A percentile compares a stretch with the other conserved stretches of the same genome.
These are phyloP conservation scores for Populus davidiana DNA, from an alignment of 345 rosid species.

Conservation along the genomic window DNA sequence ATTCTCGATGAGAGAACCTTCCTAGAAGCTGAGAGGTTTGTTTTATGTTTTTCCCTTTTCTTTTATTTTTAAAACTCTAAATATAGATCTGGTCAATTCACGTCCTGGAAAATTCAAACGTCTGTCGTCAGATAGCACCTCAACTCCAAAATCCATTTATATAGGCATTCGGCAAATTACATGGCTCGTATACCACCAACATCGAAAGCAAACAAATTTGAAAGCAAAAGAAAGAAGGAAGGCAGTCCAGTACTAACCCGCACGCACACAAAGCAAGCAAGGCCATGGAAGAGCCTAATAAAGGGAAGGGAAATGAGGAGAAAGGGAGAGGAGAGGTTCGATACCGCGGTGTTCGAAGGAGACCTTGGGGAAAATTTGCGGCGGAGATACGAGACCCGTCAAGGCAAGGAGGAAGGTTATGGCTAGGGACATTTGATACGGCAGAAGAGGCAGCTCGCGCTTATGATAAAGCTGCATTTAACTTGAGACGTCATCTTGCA, in stretches of 20 bases:
- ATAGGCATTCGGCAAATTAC: background rate
- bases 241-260: no score
- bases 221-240: background rate
- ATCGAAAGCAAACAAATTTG: background rate
- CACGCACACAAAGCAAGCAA: slow-evolving; percentile 16
- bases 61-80: background rate
- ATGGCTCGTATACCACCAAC: background rate
- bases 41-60: background rate
- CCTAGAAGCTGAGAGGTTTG: slow-evolving; percentile 5
- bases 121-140: background rate
- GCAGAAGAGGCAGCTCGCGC: slow-evolving; percentile 90
- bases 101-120: background rate
- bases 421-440: slow-evolving; percentile 86
- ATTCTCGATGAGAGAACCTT: slow-evolving; percentile 12
- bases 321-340: slow-evolving; percentile 43
- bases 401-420: slow-evolving; percentile 64
- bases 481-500: slow-evolving; percentile 69
- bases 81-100: background rate
- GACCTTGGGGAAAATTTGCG: slow-evolving; percentile 92
- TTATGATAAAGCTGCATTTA: slow-evolving; percentile 78
- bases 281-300: slow-evolving; percentile 1
- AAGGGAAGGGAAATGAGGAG: slow-evolving; percentile 15
- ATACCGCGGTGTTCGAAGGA: slow-evolving; percentile 66
- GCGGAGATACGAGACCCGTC: slow-evolving; percentile 80
- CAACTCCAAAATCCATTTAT: background rate